Evolutionary conservation across 345 rosid species (phyloP).

Genomic region (Limnanthes douglasii): DNA sequence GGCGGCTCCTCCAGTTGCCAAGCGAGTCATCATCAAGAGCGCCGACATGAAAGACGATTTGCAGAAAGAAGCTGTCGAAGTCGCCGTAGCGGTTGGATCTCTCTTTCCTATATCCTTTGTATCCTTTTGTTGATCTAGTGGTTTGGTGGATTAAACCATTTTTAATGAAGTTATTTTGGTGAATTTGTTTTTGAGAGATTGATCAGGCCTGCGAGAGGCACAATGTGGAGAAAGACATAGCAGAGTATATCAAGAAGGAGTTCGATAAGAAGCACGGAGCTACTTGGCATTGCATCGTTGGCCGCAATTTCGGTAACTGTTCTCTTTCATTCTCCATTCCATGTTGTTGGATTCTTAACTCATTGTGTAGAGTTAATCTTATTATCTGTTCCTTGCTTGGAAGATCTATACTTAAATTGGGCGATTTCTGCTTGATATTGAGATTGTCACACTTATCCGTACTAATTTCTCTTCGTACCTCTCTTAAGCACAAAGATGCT

Average conservation of each 20-base stretch:
- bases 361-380: neutral
- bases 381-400: neutral
- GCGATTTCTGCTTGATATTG: slow-evolving; percentile 15
- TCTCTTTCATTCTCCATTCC: neutral
- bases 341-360: neutral
- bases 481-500: too few relatives aligned
- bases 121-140: neutral
- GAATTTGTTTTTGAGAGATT: too few relatives aligned
- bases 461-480: too few relatives aligned
- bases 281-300: slow-evolving; percentile 99
- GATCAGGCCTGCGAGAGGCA: slow-evolving; percentile 82
- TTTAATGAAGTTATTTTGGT: too few relatives aligned
- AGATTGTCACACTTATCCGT: too few relatives aligned
- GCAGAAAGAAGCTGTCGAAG: slow-evolving; percentile 85
- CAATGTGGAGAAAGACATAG: slow-evolving; percentile 87
- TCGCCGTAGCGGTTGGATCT: slow-evolving; percentile 51
- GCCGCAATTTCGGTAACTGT: slow-evolving; percentile 81
- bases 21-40: slow-evolving; percentile 61
- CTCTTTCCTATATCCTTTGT: neutral
- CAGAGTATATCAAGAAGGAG: slow-evolving; percentile 95
- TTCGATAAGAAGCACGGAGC: slow-evolving; percentile 89
- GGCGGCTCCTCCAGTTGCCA: slow-evolving; percentile 22
- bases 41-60: slow-evolving; percentile 96
- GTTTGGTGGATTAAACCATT: neutral
- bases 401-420: slow-evolving; percentile 1